Percentiles rank a stretch among this genome's conserved stretches.
Evolutionary conservation across 345 rosid species (phyloP).

Genomic region (Eucalyptus pumila): DNA sequence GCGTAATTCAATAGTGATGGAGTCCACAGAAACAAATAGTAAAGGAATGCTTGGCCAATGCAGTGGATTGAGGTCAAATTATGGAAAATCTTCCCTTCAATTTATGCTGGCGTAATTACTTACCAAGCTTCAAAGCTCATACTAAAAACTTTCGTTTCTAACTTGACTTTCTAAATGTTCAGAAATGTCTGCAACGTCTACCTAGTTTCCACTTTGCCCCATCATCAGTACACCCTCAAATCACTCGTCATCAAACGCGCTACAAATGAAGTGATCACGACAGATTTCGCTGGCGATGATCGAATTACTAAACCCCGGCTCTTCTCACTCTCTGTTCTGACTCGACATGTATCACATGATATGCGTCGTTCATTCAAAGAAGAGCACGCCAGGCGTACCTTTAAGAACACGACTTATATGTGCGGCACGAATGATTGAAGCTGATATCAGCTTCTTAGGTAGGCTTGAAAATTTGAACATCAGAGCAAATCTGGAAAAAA

Average conservation of each 20-base stretch:
- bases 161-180: background rate
- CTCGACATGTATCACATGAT: background rate
- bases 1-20: background rate
- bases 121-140: background rate
- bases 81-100: background rate
- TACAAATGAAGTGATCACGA: background rate
- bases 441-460: background rate
- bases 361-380: background rate
- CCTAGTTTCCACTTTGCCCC: background rate
- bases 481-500: background rate
- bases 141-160: background rate
- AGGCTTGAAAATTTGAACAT: background rate
- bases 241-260: background rate
- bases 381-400: background rate
- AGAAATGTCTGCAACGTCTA: background rate
- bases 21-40: background rate
- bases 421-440: background rate
- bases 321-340: background rate
- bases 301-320: background rate
- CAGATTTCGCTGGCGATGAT: background rate
- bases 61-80: background rate
- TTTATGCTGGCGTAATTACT: background rate
- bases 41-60: background rate
- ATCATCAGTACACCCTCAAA: background rate
- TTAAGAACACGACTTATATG: background rate